Evolutionary conservation across 164 flowering plant genomes (phyloP), one percentile per base, ranked within the genome.

Genomic region (Berberis vulgaris): DNA sequence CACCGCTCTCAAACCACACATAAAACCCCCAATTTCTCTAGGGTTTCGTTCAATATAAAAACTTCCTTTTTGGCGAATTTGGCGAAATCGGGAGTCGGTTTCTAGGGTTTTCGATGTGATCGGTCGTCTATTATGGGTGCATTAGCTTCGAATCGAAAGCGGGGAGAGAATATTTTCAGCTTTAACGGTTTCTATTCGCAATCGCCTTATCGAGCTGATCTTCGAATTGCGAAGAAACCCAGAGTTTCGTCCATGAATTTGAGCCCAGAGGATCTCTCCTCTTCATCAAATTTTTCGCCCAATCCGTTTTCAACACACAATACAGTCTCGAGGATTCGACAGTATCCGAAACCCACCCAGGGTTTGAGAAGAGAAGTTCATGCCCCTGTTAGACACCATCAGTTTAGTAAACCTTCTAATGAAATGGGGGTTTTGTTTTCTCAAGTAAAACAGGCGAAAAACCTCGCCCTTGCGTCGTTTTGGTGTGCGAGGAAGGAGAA

Each of bases 341-440:
- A 63, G 50, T 79, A 74, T 58, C 76, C 80, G 12, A 63, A 57
- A 49, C 59, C 65, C 4, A 42, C 50, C 6, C 45, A 42, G 26
- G 65, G 45, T 38, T 54, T 82, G 5, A 65, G 54, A 5, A 76
- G 90, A 55, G 73, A 76, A 59, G 80, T 82, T 65, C 97, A 86
- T 60, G 97, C 87, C 3, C 97, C 97, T 43, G 72, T 77, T 58
- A 73, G 88, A 55, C 5, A 4, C 7, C 10, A 1, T 81, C 67
- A 60, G 76, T 80, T 61, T 6, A 4, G 44, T 9, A 9, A 38
- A 56, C 12, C 9, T 57, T 52, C 5, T 6, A 26, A 26, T 26
- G 26, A 6, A 5, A 74, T 81, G 82, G 86, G 84, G 64, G 78
- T 72, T 70, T 41, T 65, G 39, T 47, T 77, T 44, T 54, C 43